A percentile compares a stretch with the other conserved stretches of the same genome.
phyloP scores from a whole-genome alignment of 805 yeast species.

The Lipomyces sp. region DNA sequence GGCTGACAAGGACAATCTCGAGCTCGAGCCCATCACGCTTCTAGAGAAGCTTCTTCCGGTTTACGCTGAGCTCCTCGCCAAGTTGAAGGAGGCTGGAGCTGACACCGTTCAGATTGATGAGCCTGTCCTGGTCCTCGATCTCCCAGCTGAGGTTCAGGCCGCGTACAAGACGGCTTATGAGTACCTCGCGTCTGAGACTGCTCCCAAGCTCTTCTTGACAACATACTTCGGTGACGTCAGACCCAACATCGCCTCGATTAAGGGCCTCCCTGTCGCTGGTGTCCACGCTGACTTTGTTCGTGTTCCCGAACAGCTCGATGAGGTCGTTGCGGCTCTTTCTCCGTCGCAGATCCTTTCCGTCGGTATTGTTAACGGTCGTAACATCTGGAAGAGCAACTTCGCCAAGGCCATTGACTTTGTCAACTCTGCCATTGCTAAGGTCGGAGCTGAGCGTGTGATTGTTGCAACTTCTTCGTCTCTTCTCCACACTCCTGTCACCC shows the following conservation, averaged over 20 bases:
- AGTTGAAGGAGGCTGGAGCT: constrained; percentile 95
- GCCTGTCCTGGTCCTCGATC: constrained; percentile 93
- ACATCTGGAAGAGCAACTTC: constrained; percentile 98
- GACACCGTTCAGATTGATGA: constrained; percentile 94
- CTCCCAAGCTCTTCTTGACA: constrained; percentile 82
- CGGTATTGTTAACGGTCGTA: constrained; percentile 98
- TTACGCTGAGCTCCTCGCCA: constrained; percentile 83
- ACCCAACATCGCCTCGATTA: constrained; percentile 91
- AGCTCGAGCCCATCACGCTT: constrained; percentile 88
- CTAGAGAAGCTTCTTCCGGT: constrained; percentile 90
- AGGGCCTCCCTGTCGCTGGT: constrained; percentile 90
- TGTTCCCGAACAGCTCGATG: constrained; percentile 93
- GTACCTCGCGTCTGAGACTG: constrained; percentile 66
- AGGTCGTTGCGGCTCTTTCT: constrained; percentile 68
- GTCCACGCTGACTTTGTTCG: constrained; percentile 96
- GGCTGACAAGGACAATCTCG: constrained; percentile 97
- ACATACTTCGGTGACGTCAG: constrained; percentile 98
- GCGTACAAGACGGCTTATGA: constrained; percentile 90
- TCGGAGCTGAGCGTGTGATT: constrained; percentile 84
- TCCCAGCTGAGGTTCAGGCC: constrained; percentile 79
- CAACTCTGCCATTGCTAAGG: constrained; percentile 77
- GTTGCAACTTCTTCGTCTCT: constrained; percentile 96
- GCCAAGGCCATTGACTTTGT: constrained; percentile 82
- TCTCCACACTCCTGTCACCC: constrained; percentile 98
- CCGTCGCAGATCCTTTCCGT: constrained; percentile 83